Percentiles rank a stretch among this genome's conserved stretches.
Evolutionary conservation across 768 basidiomycete species (phyloP).

Genomic region (Piloderma croceum): DNA sequence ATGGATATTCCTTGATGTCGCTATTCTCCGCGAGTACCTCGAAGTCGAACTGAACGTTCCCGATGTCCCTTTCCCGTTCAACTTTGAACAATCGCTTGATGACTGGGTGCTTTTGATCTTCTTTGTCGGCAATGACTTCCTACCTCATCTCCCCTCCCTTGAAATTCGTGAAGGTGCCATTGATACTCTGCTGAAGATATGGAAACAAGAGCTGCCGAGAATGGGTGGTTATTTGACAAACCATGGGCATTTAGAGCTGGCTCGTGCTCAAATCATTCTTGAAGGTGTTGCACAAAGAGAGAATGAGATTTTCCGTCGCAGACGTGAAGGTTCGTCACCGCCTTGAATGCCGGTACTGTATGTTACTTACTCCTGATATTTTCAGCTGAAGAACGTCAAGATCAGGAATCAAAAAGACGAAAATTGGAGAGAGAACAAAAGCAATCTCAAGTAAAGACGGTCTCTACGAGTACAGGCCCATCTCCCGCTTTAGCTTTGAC

Average conservation of each 20-base stretch:
- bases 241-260: constrained; percentile 82
- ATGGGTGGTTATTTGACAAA: constrained; percentile 99
- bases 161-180: constrained; percentile 99
- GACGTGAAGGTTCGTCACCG: constrained; percentile 78
- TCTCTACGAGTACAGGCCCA: constrained; percentile 40
- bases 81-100: constrained; percentile 95
- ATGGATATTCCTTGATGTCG: constrained; percentile 98
- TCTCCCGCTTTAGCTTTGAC: constrained; percentile 46
- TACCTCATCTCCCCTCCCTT: constrained; percentile 95
- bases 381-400: constrained; percentile 91
- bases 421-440: constrained; percentile 51
- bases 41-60: constrained; percentile 89
- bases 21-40: constrained; percentile 93
- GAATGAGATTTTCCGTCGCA: constrained; percentile 89
- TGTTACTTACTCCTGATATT: neutral
- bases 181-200: constrained; percentile 92
- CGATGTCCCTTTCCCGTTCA: constrained; percentile 76
- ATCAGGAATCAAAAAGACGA: constrained; percentile 85
- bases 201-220: constrained; percentile 86
- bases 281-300: constrained; percentile 92
- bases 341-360: constrained; percentile 12
- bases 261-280: constrained; percentile 88
- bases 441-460: constrained; percentile 35
- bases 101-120: constrained; percentile 99
- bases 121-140: constrained; percentile 99